Conservation (phyloP, 2,329 filamentous ascomycete genomes). For the Nectriaceae sp. region DNA sequence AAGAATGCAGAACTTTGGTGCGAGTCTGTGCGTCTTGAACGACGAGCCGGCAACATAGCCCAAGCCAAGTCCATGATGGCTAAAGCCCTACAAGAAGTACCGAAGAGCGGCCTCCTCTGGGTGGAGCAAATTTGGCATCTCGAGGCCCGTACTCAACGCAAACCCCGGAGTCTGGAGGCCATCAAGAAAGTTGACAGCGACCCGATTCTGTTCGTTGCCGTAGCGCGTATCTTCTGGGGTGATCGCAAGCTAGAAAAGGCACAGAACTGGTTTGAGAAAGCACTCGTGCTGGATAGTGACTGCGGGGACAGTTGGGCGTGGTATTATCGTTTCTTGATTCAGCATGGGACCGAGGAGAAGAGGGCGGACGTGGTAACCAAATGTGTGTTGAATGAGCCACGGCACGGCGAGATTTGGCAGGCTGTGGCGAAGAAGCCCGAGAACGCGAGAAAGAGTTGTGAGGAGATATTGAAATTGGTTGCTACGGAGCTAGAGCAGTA, state of each 20-base stretch:
- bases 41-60: conserved; percentile 76
- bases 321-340: conserved; percentile 91
- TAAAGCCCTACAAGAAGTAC: conserved; percentile 86
- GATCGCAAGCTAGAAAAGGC: conserved; percentile 93
- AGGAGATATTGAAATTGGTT: conserved; percentile 83
- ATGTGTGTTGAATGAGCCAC: conserved; percentile 80
- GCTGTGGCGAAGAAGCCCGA: conserved; percentile 79
- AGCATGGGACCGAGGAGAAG: conserved; percentile 96
- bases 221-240: conserved; percentile 94
- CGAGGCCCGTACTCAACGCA: conserved; percentile 87
- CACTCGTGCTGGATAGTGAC: conserved; percentile 83
- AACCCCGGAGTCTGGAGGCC: conserved; percentile 86
- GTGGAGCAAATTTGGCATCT: conserved; percentile 94
- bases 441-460: conserved; percentile 72
- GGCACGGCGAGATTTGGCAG: conserved; percentile 93
- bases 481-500: conserved; percentile 49
- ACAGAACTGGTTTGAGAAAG: conserved; percentile 96
- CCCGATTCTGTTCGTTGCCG: conserved; percentile 82
- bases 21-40: conserved; percentile 91
- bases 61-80: conserved; percentile 95
- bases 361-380: conserved; percentile 79
- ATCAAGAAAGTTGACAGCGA: conserved; percentile 98
- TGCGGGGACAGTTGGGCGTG: conserved; percentile 94
- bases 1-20: conserved; percentile 86
- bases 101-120: conserved; percentile 86